Conservation (phyloP, 352 stramenopile genomes). For the Blastocystis sp. region DNA sequence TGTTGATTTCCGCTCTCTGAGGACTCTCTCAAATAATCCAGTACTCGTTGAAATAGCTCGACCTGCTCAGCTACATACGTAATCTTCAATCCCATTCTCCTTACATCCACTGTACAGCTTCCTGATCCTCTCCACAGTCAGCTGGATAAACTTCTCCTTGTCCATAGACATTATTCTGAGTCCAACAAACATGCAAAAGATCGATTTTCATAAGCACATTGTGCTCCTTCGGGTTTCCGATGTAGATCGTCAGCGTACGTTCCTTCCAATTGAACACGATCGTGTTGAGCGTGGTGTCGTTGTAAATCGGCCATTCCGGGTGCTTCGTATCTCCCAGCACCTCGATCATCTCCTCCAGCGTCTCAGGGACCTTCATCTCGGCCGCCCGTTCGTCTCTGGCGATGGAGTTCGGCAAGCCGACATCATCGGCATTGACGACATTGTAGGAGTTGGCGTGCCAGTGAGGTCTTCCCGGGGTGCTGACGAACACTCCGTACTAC, state of each 20-base stretch:
- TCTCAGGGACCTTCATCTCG: conserved; percentile 50
- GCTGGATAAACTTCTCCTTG: not conserved
- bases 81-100: not conserved
- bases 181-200: conserved; percentile 21
- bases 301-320: conserved; percentile 55
- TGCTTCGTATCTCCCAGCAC: conserved; percentile 58
- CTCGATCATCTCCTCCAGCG: conserved; percentile 52
- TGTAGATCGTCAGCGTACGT: conserved; percentile 31
- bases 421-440: conserved; percentile 53
- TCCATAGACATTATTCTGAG: not conserved
- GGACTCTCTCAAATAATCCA: not conserved
- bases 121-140: not conserved
- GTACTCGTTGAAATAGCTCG: not conserved
- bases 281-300: conserved; percentile 56
- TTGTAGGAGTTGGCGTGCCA: conserved; percentile 59
- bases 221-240: conserved; percentile 54
- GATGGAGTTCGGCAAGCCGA: conserved; percentile 31
- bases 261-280: conserved; percentile 53
- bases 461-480: conserved; percentile 13
- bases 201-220: conserved; percentile 39
- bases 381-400: conserved; percentile 24
- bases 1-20: not conserved
- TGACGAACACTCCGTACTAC: conserved; percentile 58
- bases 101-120: not conserved
- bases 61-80: not conserved